Conservation (phyloP, 2,329 filamentous ascomycete genomes). For the Colletotrichum siamense region DNA sequence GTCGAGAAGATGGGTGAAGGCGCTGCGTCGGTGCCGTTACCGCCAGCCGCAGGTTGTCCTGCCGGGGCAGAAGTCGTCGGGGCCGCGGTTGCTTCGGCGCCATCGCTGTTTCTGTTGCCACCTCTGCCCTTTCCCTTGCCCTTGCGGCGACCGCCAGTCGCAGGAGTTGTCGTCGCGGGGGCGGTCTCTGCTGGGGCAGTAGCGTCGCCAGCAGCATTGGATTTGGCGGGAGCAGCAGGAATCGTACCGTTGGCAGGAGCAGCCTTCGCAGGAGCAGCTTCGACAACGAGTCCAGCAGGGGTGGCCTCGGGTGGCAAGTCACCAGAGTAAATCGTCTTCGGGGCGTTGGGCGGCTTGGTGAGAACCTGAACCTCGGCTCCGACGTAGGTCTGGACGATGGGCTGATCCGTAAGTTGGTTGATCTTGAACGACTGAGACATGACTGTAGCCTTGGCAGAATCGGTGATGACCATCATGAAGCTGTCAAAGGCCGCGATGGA, state of each 20-base stretch:
- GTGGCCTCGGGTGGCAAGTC: background rate
- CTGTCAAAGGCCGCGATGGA: conserved; percentile 25
- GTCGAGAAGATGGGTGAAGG: background rate
- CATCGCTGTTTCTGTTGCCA: background rate
- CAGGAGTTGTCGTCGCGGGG: background rate
- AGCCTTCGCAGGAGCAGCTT: background rate
- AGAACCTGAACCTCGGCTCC: background rate
- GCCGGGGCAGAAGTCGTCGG: background rate
- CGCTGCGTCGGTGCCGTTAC: background rate
- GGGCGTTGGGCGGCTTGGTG: background rate
- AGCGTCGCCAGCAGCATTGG: background rate
- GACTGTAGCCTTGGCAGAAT: conserved; percentile 13
- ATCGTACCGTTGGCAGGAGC: background rate
- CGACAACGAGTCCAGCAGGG: background rate
- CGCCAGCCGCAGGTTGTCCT: background rate
- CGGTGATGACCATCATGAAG: conserved; percentile 27
- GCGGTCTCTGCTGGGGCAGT: background rate
- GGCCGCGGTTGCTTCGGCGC: background rate
- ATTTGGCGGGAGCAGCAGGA: background rate
- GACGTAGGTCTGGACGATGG: background rate
- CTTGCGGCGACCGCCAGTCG: background rate
- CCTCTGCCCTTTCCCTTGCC: background rate
- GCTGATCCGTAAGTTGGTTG: conserved; percentile 9
- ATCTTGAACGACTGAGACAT: conserved; percentile 23
- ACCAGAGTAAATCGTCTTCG: conserved; percentile 13